These are phyloP conservation scores for Oryza longistaminata DNA, from an alignment of 176 grass and related monocot species.

Conservation along the genomic window DNA sequence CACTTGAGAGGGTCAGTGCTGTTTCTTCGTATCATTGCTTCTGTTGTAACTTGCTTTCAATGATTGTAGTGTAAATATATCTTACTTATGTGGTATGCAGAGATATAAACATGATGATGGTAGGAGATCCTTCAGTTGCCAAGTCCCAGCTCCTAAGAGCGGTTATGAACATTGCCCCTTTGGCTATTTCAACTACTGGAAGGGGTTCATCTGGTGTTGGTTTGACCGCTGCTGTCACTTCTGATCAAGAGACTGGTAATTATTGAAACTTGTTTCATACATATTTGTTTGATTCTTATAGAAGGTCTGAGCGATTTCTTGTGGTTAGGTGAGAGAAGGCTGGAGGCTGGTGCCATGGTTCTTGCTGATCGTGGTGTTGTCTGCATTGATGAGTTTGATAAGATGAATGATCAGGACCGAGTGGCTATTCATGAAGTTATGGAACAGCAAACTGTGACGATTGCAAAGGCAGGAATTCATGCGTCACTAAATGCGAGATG, in stretches of 20 bases:
- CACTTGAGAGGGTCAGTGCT: constrained; percentile 92
- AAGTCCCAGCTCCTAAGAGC: constrained; percentile 96
- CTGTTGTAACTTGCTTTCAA: constrained; percentile 4
- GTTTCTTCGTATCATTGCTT: constrained; percentile 1
- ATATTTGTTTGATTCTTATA: background rate
- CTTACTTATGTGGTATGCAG: constrained; percentile 43
- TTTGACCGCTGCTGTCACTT: constrained; percentile 91
- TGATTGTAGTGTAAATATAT: background rate
- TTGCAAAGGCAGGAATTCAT: constrained; percentile 98
- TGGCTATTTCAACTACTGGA: constrained; percentile 94
- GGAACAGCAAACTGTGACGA: constrained; percentile 98
- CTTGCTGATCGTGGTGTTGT: constrained; percentile 96
- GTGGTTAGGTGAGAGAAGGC: constrained; percentile 85
- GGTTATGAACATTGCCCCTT: constrained; percentile 92
- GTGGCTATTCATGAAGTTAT: constrained; percentile 99
- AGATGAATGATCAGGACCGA: constrained; percentile 98
- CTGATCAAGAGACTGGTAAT: constrained; percentile 96
- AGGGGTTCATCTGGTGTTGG: constrained; percentile 98
- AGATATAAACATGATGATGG: constrained; percentile 99
- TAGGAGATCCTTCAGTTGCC: constrained; percentile 96
- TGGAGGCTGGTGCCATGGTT: constrained; percentile 99
- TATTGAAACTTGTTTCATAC: constrained; percentile 1
- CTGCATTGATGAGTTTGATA: constrained; percentile 99
- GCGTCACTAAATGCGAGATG: constrained; percentile 96
- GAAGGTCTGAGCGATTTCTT: constrained; percentile 7